phyloP scores from a whole-genome alignment of 208 protist species.

The Trypanosoma brucei region DNA sequence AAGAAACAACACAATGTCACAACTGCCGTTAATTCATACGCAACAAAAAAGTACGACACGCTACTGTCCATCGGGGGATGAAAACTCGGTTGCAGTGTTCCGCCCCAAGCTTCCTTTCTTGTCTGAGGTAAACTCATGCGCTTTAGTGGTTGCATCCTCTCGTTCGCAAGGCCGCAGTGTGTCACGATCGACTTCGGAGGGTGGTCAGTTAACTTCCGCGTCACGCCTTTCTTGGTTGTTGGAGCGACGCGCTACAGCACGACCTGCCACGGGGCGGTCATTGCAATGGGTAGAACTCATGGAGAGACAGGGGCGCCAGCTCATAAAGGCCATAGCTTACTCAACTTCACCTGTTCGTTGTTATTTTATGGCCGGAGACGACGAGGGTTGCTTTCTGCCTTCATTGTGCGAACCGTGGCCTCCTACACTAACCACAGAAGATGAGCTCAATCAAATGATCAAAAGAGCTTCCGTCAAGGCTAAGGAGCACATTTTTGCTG shows the following conservation, averaged over 20 bases:
- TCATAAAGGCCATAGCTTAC: background rate
- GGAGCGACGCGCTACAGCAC: background rate
- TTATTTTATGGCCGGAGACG: background rate
- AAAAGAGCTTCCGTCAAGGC: background rate
- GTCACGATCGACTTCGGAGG: no score
- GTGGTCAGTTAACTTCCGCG: no score
- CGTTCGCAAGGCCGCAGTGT: no score
- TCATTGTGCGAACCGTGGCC: background rate
- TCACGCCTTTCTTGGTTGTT: no score
- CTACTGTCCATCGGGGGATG: no score
- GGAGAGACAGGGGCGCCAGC: background rate
- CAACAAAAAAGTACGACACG: no score
- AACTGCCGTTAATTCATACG: no score
- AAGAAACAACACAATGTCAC: no score
- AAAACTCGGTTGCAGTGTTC: no score
- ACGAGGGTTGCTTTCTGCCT: background rate
- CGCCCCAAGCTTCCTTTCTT: no score
- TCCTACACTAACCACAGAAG: background rate
- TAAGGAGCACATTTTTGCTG: background rate
- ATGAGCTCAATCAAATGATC: background rate
- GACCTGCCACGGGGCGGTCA: background rate
- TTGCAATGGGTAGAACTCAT: background rate
- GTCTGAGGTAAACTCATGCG: no score
- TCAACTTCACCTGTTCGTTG: background rate
- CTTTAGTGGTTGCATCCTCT: no score